A percentile compares a stretch with the other conserved stretches of the same genome.
These are phyloP conservation scores for Magnusiomyces suaveolens DNA, from an alignment of 1,139 yeast genomes.

Conservation along the genomic window DNA sequence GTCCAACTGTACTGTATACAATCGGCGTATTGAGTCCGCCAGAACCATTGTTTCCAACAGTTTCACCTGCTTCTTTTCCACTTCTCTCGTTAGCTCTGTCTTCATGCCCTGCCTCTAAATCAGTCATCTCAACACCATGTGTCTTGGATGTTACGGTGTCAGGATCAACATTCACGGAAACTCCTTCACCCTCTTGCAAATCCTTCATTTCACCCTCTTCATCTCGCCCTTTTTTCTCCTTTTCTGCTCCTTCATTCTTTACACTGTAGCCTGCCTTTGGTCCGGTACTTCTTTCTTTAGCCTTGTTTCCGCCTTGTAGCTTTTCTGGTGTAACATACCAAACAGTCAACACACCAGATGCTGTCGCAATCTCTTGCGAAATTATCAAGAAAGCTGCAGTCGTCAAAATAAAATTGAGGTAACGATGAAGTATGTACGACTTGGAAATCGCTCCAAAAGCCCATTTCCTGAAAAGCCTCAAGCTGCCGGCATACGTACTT, in stretches of 20 bases:
- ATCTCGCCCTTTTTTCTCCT: not conserved
- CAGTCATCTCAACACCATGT: not conserved
- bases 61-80: not conserved
- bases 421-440: conserved; percentile 2
- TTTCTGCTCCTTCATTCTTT: not conserved
- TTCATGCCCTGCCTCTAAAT: not conserved
- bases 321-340: conserved; percentile 14
- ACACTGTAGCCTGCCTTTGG: not conserved
- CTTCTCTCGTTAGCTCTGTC: no score
- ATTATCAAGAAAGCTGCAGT: conserved; percentile 7
- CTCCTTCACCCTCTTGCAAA: not conserved
- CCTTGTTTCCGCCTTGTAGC: not conserved
- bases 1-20: not conserved
- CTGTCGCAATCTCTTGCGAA: conserved; percentile 12
- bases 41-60: not conserved
- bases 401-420: conserved; percentile 10
- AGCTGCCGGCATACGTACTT: not conserved
- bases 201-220: not conserved
- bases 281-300: not conserved
- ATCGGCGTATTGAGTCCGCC: not conserved
- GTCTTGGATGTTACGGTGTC: not conserved
- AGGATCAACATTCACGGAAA: not conserved
- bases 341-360: conserved; percentile 13
- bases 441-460: not conserved
- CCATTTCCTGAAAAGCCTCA: not conserved